A percentile compares a stretch with the other conserved stretches of the same genome.
These are phyloP conservation scores for Blastocrithidia nonstop DNA, from an alignment of 208 protist species.

Conservation along the genomic window DNA sequence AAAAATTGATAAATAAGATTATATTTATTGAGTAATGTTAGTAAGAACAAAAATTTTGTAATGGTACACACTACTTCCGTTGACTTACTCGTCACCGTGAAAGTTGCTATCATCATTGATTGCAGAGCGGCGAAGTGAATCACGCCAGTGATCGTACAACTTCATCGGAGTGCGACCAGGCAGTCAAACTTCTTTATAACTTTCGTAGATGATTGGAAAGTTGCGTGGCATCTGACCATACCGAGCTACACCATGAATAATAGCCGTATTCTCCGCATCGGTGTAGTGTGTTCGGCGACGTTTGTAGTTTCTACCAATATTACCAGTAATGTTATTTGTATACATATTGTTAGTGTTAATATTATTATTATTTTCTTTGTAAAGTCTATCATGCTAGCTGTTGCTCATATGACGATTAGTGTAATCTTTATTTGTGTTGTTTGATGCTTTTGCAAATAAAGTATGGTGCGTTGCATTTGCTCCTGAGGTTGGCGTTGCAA, in stretches of 20 bases:
- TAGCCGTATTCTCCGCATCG: constrained; percentile 48
- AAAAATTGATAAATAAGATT: too few relatives aligned
- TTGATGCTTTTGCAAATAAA: too few relatives aligned
- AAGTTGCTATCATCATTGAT: too few relatives aligned
- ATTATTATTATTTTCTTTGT: constrained; percentile 7
- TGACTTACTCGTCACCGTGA: too few relatives aligned
- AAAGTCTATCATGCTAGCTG: too few relatives aligned
- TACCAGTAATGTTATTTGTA: background rate
- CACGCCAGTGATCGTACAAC: constrained; percentile 79
- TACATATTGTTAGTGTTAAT: constrained; percentile 1
- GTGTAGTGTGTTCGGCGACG: constrained; percentile 39
- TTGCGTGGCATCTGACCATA: constrained; percentile 21
- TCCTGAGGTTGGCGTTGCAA: too few relatives aligned
- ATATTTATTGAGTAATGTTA: too few relatives aligned
- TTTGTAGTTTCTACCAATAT: background rate
- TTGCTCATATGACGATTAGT: too few relatives aligned
- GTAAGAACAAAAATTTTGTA: too few relatives aligned
- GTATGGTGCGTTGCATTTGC: too few relatives aligned
- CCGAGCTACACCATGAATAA: constrained; percentile 50
- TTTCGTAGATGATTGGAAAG: constrained; percentile 52
- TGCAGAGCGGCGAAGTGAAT: constrained; percentile 23
- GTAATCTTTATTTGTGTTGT: too few relatives aligned
- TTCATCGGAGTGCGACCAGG: constrained; percentile 30
- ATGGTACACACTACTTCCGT: too few relatives aligned
- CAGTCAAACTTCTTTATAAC: constrained; percentile 42